phyloP scores from a whole-genome alignment of 768 basidiomycete genomes.

The Tephrocybe rancida region DNA sequence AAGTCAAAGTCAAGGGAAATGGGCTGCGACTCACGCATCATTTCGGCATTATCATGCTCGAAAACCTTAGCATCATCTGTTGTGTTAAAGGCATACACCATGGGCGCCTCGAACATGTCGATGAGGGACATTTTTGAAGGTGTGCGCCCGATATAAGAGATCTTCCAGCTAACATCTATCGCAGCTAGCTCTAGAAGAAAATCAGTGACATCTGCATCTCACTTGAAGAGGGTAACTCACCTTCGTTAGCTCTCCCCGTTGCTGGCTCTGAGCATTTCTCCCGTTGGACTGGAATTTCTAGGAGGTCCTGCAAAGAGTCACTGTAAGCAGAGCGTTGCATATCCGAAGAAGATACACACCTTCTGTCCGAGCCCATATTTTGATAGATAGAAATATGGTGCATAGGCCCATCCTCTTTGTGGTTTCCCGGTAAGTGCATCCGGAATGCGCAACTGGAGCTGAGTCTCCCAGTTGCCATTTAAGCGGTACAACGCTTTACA shows the following conservation, averaged over 20 bases:
- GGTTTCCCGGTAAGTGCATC: conserved; percentile 14
- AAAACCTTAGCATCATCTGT: conserved; percentile 19
- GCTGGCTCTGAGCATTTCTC: conserved; percentile 19
- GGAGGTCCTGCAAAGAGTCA: conserved; percentile 25
- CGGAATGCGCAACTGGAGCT: conserved; percentile 24
- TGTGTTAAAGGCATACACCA: conserved; percentile 21
- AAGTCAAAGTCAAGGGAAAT: background rate
- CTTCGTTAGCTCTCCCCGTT: background rate
- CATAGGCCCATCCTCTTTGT: conserved; percentile 31
- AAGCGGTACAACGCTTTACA: conserved; percentile 22
- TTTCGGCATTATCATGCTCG: conserved; percentile 24
- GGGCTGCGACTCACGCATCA: conserved; percentile 21
- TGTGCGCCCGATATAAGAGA: conserved; percentile 28
- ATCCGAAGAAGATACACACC: conserved; percentile 10
- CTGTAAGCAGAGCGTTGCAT: too few relatives aligned
- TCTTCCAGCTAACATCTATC: conserved; percentile 32
- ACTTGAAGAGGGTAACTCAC: too few relatives aligned
- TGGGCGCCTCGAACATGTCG: conserved; percentile 14
- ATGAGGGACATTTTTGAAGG: conserved; percentile 23
- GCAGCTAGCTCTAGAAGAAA: conserved; percentile 15
- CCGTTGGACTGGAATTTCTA: conserved; percentile 30
- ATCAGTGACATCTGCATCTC: too few relatives aligned
- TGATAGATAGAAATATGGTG: conserved; percentile 29
- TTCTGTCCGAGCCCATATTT: conserved; percentile 26
- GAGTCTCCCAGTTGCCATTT: conserved; percentile 31